These are phyloP conservation scores for Candida glucosophila DNA, from an alignment of 1,139 yeast species.

Conservation along the genomic window DNA sequence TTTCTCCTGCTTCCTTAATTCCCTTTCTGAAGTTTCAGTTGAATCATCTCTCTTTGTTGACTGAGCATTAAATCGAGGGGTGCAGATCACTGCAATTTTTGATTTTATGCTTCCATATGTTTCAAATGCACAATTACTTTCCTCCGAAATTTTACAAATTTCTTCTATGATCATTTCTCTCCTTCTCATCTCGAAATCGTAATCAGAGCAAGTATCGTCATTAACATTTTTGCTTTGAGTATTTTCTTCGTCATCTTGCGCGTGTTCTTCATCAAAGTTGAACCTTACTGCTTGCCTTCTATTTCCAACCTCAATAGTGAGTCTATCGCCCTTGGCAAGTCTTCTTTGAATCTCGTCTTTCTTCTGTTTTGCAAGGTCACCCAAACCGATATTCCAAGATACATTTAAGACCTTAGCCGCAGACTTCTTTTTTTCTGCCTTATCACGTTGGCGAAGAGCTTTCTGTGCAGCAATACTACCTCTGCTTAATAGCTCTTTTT, in stretches of 20 bases:
- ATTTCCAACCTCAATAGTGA: slow-evolving; percentile 22
- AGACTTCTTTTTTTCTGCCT: slow-evolving; percentile 27
- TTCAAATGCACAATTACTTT: slow-evolving; percentile 20
- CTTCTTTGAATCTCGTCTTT: slow-evolving; percentile 23
- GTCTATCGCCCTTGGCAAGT: slow-evolving; percentile 26
- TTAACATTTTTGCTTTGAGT: slow-evolving; percentile 6
- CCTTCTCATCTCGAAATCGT: slow-evolving; percentile 22
- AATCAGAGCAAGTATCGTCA: slow-evolving; percentile 11
- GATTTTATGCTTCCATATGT: slow-evolving; percentile 22
- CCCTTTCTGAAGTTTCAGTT: slow-evolving; percentile 6
- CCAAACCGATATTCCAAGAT: slow-evolving; percentile 31
- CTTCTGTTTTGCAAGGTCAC: slow-evolving; percentile 34
- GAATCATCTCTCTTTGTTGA: slow-evolving; percentile 4
- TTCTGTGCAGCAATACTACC: slow-evolving; percentile 28
- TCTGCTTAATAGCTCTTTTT: slow-evolving; percentile 21
- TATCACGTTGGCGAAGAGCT: slow-evolving; percentile 20
- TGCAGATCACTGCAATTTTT: slow-evolving; percentile 12
- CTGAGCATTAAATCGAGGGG: slow-evolving; percentile 8
- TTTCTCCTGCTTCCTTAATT: slow-evolving; percentile 8
- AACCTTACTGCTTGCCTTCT: slow-evolving; percentile 11
- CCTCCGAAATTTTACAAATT: slow-evolving; percentile 18
- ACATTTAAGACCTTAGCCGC: slow-evolving; percentile 26
- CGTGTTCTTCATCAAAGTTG: slow-evolving; percentile 9
- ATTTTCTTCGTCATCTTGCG: slow-evolving; percentile 10
- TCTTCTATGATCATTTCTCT: slow-evolving; percentile 21